Conservation (phyloP, 2,329 filamentous ascomycete species). For the Cryphonectria nitschkei region DNA sequence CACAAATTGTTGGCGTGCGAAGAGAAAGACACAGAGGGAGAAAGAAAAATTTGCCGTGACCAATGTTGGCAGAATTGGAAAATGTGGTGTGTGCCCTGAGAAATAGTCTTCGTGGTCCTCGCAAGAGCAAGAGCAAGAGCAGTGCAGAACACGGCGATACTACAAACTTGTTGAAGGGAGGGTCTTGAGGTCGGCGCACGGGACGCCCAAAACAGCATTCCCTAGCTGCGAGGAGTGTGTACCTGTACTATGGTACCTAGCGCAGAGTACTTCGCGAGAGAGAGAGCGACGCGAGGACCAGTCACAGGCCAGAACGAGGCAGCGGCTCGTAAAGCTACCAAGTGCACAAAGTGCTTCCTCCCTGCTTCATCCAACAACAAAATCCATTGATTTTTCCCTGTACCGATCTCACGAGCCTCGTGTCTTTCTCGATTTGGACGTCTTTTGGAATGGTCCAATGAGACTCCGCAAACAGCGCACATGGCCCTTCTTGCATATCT, state of each 20-base stretch:
- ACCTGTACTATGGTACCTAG: neutral
- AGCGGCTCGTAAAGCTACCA: neutral
- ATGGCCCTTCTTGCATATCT: conserved; percentile 8
- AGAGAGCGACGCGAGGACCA: neutral
- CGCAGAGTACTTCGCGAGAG: neutral
- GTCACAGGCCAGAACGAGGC: conserved; percentile 9
- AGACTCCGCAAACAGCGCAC: conserved; percentile 15
- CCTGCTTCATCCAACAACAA: neutral
- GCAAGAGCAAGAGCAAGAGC: neutral
- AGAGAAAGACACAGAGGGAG: neutral
- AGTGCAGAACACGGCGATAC: conserved; percentile 8
- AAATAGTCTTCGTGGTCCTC: neutral
- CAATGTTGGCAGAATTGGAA: neutral
- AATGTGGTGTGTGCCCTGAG: neutral
- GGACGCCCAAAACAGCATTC: conserved; percentile 18
- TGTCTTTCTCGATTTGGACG: neutral
- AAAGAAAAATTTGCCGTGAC: neutral
- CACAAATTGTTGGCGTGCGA: neutral
- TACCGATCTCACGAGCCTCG: neutral
- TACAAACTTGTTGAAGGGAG: neutral
- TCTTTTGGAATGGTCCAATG: conserved; percentile 4
- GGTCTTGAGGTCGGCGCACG: conserved; percentile 6
- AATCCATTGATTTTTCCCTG: neutral
- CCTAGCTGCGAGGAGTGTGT: neutral
- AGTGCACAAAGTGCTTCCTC: neutral